Base-by-base conservation (phyloP, 2,329 filamentous ascomycete genomes). In the Fusarium burgessii region DNA sequence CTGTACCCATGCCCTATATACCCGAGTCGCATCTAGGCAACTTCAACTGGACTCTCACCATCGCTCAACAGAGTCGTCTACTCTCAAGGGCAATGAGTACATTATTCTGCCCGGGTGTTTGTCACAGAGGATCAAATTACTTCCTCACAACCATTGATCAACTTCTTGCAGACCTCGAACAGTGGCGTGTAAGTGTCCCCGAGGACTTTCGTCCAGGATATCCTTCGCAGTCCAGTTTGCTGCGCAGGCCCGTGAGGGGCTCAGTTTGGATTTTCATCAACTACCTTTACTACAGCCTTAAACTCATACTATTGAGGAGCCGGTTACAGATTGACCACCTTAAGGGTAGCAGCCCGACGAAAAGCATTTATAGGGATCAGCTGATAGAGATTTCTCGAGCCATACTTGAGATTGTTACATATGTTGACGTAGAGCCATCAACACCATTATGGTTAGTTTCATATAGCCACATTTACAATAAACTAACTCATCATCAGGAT, bases 201-300 rank as follows among this genome's bases (percentile, higher is more conserved):
- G 65, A 75, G 7, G 70, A 70, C 2, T 42, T 58, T 18, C 46
- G 63, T 3, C 72, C 72, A 0, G 63, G 46, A 2, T 25, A 45
- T 7, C n/a, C 41, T 0, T 43, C 49, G 3, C 66, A 56, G 11
- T 52, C 25, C 23, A 45, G 62, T 32, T 18, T 36, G 1, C 54
- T 62, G 2, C 59, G 72, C 4, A 54, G 62, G 2, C 64, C 73
- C 2, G 11, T 72, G 2, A 57, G 62, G 1, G 72, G 65, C 1
- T 29, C 56, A 7, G 43, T 71, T 3, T 33, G 45, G 3, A 63
- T 75, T 1, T 75, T 72, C 68, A 49, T 72, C 0, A 71, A 72
- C 14, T 72, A 67, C 25, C 68, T 75, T 5, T 75, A 74, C 40
- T 64, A 70, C 33, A 69, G 73, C 9, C 59, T 74, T 3, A 68